Evolutionary conservation across 225 moss, liverwort and hornwort species (phyloP).

Genomic region (Pleurozium schreberi): DNA sequence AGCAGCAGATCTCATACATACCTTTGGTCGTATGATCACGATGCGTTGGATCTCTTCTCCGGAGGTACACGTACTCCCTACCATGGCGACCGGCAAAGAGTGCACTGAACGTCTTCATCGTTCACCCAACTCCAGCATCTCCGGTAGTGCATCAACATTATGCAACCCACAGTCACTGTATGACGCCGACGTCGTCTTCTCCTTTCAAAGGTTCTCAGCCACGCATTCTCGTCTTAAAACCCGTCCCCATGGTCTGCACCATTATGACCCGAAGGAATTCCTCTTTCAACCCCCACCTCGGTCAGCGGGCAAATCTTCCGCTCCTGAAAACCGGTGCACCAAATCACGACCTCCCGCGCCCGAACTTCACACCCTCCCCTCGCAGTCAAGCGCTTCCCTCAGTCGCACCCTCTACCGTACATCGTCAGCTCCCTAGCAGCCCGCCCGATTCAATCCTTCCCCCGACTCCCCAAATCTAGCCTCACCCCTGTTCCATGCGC

Average conservation of each 20-base stretch:
- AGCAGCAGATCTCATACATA: slow-evolving; percentile 26
- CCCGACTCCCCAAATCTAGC: slow-evolving; percentile 16
- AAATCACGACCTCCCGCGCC: slow-evolving; percentile 16
- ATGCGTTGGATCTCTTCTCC: slow-evolving; percentile 13
- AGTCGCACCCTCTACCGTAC: not conserved
- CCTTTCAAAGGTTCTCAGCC: not conserved
- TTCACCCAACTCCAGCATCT: not conserved
- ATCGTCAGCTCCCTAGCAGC: not conserved
- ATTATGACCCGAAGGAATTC: not conserved
- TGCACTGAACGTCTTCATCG: slow-evolving; percentile 4
- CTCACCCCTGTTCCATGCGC: slow-evolving; percentile 19
- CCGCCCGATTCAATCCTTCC: slow-evolving; percentile 5
- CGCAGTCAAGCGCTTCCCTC: not conserved
- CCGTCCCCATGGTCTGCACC: slow-evolving; percentile 1
- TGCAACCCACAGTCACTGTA: not conserved
- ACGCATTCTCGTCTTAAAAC: slow-evolving; percentile 1
- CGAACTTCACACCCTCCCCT: not conserved
- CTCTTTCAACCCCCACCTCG: not conserved
- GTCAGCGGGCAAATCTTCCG: slow-evolving; percentile 9
- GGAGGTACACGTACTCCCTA: slow-evolving; percentile 17
- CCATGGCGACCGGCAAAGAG: not conserved
- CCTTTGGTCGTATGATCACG: slow-evolving; percentile 5
- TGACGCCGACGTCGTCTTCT: not conserved
- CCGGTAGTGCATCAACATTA: slow-evolving; percentile 13
- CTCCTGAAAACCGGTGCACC: slow-evolving; percentile 11